These are phyloP conservation scores for Bipolaris sorokiniana DNA, from an alignment of 2,329 filamentous ascomycete genomes.

Conservation along the genomic window DNA sequence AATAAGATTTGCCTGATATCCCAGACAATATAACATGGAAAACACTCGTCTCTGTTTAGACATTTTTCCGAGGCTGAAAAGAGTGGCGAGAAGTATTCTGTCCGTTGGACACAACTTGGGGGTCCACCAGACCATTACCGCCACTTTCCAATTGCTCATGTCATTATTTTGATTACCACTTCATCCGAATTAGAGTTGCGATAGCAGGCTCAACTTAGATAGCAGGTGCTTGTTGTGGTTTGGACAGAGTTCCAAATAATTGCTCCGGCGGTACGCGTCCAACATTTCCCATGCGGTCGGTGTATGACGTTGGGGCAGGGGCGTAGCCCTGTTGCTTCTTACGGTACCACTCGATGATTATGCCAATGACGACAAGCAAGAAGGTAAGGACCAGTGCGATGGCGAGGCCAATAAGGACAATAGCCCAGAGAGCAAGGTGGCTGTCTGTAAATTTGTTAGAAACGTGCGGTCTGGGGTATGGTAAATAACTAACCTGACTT, in stretches of 20 bases:
- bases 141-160: neutral
- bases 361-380: constrained; percentile 75
- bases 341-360: constrained; percentile 75
- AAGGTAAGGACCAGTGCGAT: constrained; percentile 80
- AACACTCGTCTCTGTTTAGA: neutral
- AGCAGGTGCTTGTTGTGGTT: constrained; percentile 40
- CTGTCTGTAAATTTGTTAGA: constrained; percentile 49
- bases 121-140: neutral
- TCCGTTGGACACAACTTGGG: neutral
- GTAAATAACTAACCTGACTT: constrained; percentile 60
- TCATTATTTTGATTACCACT: constrained; percentile 1
- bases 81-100: neutral
- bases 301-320: constrained; percentile 69
- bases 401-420: constrained; percentile 80
- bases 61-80: neutral
- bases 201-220: constrained; percentile 26
- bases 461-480: neutral
- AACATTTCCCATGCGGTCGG: constrained; percentile 56
- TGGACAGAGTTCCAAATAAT: constrained; percentile 45
- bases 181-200: neutral
- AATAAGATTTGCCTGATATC: neutral
- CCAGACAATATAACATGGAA: neutral
- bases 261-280: constrained; percentile 58
- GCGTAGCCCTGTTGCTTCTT: constrained; percentile 80
- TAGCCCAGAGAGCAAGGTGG: constrained; percentile 73